Conservation (phyloP, 2,329 filamentous ascomycete species). For the Epichloe sibirici region DNA sequence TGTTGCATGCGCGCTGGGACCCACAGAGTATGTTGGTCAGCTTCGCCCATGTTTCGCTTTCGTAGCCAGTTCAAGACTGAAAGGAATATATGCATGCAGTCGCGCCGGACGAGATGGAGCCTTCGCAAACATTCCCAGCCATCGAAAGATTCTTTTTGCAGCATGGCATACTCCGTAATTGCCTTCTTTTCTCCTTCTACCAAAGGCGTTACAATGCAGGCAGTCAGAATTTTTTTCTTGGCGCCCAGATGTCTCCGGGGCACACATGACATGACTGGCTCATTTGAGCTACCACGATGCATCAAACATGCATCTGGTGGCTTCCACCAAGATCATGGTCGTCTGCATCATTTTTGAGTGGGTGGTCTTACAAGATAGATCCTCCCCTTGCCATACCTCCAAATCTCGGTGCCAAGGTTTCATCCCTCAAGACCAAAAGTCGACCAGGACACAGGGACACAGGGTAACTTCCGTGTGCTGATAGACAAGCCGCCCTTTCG, state of each 20-base stretch:
- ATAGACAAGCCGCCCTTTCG: neutral
- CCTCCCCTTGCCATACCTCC: neutral
- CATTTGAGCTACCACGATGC: neutral
- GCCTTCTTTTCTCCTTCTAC: neutral
- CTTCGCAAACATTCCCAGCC: neutral
- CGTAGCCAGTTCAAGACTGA: neutral
- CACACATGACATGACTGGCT: neutral
- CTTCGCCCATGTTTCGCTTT: neutral
- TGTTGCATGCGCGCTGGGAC: neutral
- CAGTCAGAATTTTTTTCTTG: neutral
- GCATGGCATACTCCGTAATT: no score
- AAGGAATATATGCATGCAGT: neutral
- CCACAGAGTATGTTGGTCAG: conserved; percentile 1
- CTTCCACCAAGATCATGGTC: neutral
- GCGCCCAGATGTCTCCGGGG: neutral
- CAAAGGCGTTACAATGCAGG: neutral
- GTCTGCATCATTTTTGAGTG: neutral
- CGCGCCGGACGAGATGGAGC: neutral
- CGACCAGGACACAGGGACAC: neutral
- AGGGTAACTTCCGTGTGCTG: neutral
- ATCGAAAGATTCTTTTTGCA: neutral
- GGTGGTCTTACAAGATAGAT: neutral
- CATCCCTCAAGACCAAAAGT: neutral
- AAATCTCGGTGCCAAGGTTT: neutral
- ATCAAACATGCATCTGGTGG: neutral